Base-by-base conservation (phyloP, 1,284 basidiomycete species). In the Trichosporon inkin region DNA sequence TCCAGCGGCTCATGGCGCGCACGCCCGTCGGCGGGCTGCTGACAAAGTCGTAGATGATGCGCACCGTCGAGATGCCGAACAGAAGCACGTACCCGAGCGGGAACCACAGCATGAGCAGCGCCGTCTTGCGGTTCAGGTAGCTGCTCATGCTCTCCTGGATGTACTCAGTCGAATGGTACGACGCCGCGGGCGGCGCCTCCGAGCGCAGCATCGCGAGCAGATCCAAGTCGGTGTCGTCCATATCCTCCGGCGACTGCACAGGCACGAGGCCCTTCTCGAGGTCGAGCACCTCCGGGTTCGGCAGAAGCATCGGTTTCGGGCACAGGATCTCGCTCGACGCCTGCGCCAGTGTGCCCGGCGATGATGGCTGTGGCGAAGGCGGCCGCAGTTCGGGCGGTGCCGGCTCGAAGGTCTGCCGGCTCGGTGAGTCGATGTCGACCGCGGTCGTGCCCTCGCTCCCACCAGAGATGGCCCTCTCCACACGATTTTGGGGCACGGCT, bases 61-160 rank as follows among this genome's bases (percentile, higher is more conserved):
- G 70, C n/a, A 80, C 67, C 19, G 76, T 59, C 0, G 76, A 78
- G 7, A 80, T 75, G 0, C 76, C 77, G 63, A 80, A 80, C 51
- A 80, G 62, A 11, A 76, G 39, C n/a, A 76, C 62, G 58, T 78
- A 77, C 68, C 72, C 78, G 1, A 79, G 67, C 4, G 76, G 77
- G 60, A 78, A 78, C 67, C 75, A 76, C 59, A 78, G 64, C 76
- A 78, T 79, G 55, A 78, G 69, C 22, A 79, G 62, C 10, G 73
- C 71, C 17, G 77, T 77, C 63, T 80, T 80, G 44, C 78, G 63
- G 64, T 80, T 80, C 60, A 80, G 68, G 64, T 79, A 80, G 34
- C 66, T 67, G 8, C 75, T 68, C 71, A 76, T 79, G 11, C 70
- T 73, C 61, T 80, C 78, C 11, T 70, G 71, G 17, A 76, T 71